Evolutionary conservation across 1,284 basidiomycete species (phyloP), one percentile per base, ranked within the genome.

Genomic region (Cutaneotrichosporon sp.): DNA sequence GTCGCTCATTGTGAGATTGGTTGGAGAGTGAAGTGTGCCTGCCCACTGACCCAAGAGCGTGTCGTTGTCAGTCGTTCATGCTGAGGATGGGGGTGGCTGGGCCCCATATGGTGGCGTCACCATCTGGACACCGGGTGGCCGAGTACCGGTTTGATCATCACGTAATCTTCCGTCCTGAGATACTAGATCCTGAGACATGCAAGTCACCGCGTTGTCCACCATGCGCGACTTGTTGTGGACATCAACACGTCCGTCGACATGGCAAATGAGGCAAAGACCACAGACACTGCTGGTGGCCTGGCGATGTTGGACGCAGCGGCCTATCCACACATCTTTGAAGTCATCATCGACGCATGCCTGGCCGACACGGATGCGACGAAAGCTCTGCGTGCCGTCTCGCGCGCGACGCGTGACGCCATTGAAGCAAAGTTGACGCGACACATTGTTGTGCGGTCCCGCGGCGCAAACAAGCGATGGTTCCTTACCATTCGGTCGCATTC

Each of bases 291-390:
- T 22, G 7, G 18, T 14, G 38, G 17, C 7, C 20, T 20, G 1
- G 13, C 38, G 1, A 10, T 14, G 20, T 3, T 22, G 10, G 18
- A 18, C 21, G 13, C 18, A 12, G 38, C 38, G 20, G 18, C 20
- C 0, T 54, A 41, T 34, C 53, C 53, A 17, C 53, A 54, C 48
- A 46, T 54, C 44, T 48, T 50, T 37, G 53, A 54, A 14, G 17
- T 18, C 4, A 39, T 54, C 37, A 22, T 54, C 22, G 17, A 9
- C 33, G 22, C 14, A 21, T 40, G 33, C 7, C 50, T 37, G n/a
- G 14, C 14, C 26, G 12, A 20, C 17, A 13, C n/a, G 26, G 30
- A 18, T 26, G 20, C 43, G 2, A 18, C 46, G 4, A 37, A 46
- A 2, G 22, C 36, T 9, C 37, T 52, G 1, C 50, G 50, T 30